phyloP scores from a whole-genome alignment of 192 early-diverging fungal species.

The Backusella mclennaniae region DNA sequence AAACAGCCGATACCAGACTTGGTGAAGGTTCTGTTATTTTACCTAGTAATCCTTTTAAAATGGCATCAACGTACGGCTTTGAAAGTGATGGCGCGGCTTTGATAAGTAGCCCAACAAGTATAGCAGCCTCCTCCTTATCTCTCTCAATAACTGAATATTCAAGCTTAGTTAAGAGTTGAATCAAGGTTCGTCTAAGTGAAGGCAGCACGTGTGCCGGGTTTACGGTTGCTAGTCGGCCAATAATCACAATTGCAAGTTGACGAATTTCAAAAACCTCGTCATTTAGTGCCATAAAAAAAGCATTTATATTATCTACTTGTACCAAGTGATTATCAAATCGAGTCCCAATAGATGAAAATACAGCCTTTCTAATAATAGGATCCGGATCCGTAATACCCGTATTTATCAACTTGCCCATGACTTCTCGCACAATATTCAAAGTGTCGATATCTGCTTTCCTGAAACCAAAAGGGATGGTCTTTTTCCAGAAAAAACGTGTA shows the following conservation, averaged over 20 bases:
- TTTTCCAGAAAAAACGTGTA: slow-evolving; percentile 74
- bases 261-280: slow-evolving; percentile 90
- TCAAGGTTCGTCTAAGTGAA: slow-evolving; percentile 77
- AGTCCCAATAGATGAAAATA: slow-evolving; percentile 73
- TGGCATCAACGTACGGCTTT: slow-evolving; percentile 86
- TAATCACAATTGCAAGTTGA: slow-evolving; percentile 75
- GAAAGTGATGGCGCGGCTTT: slow-evolving; percentile 74
- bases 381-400: slow-evolving; percentile 88
- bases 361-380: slow-evolving; percentile 69
- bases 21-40: slow-evolving; percentile 75
- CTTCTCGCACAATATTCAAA: slow-evolving; percentile 77
- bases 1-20: slow-evolving; percentile 73
- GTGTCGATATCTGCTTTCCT: slow-evolving; percentile 70
- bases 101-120: slow-evolving; percentile 74
- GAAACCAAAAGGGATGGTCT: slow-evolving; percentile 65
- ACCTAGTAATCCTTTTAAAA: slow-evolving; percentile 79
- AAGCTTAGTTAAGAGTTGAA: slow-evolving; percentile 86
- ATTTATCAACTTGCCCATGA: slow-evolving; percentile 84
- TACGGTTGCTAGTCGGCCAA: slow-evolving; percentile 81
- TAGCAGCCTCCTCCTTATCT: slow-evolving; percentile 84
- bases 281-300: slow-evolving; percentile 84
- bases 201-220: slow-evolving; percentile 95
- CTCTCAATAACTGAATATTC: slow-evolving; percentile 81
- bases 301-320: slow-evolving; percentile 86
- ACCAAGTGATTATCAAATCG: slow-evolving; percentile 87